Conservation (phyloP, 306 rosid genomes). For the Cucumis cinereus region DNA sequence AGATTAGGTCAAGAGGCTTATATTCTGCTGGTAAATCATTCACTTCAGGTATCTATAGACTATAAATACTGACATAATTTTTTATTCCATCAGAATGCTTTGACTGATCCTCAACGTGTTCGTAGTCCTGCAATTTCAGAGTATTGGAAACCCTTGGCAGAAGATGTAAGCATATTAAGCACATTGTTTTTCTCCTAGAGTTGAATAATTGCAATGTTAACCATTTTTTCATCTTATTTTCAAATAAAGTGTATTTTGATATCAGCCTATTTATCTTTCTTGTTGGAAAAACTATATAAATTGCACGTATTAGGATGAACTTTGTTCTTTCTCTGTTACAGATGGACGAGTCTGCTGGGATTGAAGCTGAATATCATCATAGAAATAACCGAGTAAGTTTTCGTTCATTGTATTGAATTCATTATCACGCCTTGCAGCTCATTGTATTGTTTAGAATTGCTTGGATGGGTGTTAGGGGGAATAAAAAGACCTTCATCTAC, state of each 20-base stretch:
- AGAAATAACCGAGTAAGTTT: constrained; percentile 61
- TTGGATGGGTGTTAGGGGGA: background rate
- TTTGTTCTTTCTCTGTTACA: constrained; percentile 23
- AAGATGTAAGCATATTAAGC: constrained; percentile 72
- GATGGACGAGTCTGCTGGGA: constrained; percentile 91
- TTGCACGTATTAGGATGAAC: constrained; percentile 4
- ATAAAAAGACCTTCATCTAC: background rate
- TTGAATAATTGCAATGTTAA: background rate
- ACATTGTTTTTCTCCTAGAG: constrained; percentile 10
- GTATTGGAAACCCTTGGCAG: constrained; percentile 94
- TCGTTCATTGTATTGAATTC: background rate
- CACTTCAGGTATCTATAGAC: background rate
- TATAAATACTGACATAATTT: background rate
- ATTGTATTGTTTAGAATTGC: background rate
- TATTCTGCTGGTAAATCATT: background rate
- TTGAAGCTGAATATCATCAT: constrained; percentile 87
- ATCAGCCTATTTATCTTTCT: background rate
- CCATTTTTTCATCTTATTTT: background rate
- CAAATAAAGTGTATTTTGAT: background rate
- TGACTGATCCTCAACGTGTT: constrained; percentile 89
- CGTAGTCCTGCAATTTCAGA: constrained; percentile 79
- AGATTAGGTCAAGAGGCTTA: background rate
- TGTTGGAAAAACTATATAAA: background rate
- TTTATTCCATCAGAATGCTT: constrained; percentile 55
- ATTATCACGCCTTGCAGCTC: background rate